Evolutionary conservation across 495 filamentous ascomycete genomes (phyloP).

Genomic region (Lindgomyces ingoldianus): DNA sequence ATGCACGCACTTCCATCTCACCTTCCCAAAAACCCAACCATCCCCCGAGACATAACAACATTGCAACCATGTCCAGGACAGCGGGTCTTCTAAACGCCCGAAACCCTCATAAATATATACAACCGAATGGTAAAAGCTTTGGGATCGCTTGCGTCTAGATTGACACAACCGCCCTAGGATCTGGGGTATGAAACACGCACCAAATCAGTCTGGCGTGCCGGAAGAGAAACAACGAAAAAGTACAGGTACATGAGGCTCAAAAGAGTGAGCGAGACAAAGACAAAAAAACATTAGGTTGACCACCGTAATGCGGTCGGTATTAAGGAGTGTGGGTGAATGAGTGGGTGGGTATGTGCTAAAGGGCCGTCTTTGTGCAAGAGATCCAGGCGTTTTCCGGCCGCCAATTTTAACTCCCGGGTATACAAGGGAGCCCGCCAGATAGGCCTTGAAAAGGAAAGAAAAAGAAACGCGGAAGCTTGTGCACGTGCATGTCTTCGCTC

Average conservation of each 20-base stretch:
- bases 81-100: neutral
- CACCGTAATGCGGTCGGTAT: slow-evolving; percentile 3
- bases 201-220: slow-evolving; percentile 7
- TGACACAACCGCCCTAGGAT: neutral
- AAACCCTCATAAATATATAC: slow-evolving; percentile 7
- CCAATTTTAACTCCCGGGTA: no score
- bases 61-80: neutral
- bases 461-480: slow-evolving; percentile 5
- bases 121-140: neutral
- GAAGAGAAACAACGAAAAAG: neutral
- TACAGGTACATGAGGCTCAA: neutral
- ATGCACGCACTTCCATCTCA: neutral
- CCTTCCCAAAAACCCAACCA: neutral
- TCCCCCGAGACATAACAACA: slow-evolving; percentile 1
- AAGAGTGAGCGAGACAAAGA: neutral
- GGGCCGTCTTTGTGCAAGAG: neutral
- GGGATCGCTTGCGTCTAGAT: neutral
- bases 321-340: slow-evolving; percentile 15
- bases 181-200: slow-evolving; percentile 13
- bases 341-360: neutral
- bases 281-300: slow-evolving; percentile 8
- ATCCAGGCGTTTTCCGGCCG: no score
- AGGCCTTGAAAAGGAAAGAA: slow-evolving; percentile 8
- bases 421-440: slow-evolving; percentile 7
- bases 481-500: slow-evolving; percentile 11